Conservation (phyloP, 2,329 filamentous ascomycete species). For the Neonectria faginata region DNA sequence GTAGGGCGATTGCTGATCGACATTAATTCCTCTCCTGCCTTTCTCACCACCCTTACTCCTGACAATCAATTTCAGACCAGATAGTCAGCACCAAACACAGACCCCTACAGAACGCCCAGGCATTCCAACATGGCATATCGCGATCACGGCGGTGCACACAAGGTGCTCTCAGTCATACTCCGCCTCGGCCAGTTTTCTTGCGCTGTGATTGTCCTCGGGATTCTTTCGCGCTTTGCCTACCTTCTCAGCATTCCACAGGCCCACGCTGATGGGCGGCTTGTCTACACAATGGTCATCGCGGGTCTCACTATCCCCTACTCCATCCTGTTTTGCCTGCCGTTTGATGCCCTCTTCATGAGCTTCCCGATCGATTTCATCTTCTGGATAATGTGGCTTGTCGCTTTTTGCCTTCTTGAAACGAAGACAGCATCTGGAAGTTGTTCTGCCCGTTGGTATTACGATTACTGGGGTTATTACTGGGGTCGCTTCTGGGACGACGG, state of each 20-base stretch:
- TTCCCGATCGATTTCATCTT: conserved; percentile 45
- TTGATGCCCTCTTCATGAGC: conserved; percentile 37
- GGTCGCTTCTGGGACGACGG: conserved; percentile 34
- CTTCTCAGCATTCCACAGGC: not conserved
- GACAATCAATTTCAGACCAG: not conserved
- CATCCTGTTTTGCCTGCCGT: conserved; percentile 19
- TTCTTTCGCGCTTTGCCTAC: not conserved
- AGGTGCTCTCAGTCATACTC: not conserved
- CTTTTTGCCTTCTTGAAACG: conserved; percentile 41
- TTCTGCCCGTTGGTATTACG: conserved; percentile 37
- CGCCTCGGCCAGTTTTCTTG: not conserved
- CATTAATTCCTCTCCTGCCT: not conserved
- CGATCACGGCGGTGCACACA: not conserved
- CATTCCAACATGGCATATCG: not conserved
- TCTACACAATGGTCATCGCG: not conserved
- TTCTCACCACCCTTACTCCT: not conserved
- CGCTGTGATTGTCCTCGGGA: not conserved
- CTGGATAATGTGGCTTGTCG: conserved; percentile 46
- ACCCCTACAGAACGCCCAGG: not conserved
- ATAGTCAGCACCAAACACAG: not conserved
- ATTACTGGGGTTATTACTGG: conserved; percentile 48
- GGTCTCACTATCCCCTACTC: not conserved
- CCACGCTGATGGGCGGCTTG: not conserved
- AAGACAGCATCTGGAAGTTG: conserved; percentile 24
- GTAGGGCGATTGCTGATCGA: not conserved